Percentiles rank a stretch among this genome's conserved stretches.
Evolutionary conservation across 2,329 filamentous ascomycete genomes (phyloP).

Genomic region (Cladophialophora immunda): DNA sequence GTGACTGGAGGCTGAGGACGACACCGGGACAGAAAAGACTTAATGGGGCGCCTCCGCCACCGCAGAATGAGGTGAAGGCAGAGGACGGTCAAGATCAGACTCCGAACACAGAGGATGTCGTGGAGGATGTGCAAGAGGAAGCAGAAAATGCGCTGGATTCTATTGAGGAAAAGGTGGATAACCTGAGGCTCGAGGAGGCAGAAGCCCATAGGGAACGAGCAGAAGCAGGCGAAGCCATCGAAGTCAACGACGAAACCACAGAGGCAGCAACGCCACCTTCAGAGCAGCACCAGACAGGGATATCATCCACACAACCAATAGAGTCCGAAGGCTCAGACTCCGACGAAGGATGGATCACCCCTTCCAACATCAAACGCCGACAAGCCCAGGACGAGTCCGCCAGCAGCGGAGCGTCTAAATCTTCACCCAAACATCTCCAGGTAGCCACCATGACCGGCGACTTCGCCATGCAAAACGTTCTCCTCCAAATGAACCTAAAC

Average conservation of each 20-base stretch:
- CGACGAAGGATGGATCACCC: conserved; percentile 89
- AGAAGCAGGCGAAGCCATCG: neutral
- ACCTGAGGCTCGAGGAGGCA: conserved; percentile 18
- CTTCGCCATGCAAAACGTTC: conserved; percentile 97
- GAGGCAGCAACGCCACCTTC: conserved; percentile 38
- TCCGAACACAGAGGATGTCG: conserved; percentile 34
- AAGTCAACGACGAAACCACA: conserved; percentile 29
- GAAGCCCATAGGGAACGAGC: neutral
- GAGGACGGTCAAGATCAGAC: conserved; percentile 38
- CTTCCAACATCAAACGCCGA: conserved; percentile 86
- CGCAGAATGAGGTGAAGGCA: conserved; percentile 41
- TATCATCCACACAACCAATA: conserved; percentile 38
- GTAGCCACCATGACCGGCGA: conserved; percentile 94
- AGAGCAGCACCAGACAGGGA: conserved; percentile 38
- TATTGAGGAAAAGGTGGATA: conserved; percentile 20
- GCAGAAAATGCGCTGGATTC: neutral
- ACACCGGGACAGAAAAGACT: conserved; percentile 80
- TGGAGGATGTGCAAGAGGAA: conserved; percentile 33
- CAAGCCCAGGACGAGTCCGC: conserved; percentile 71
- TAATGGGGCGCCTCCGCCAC: conserved; percentile 73
- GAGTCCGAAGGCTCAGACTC: conserved; percentile 48
- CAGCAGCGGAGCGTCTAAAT: conserved; percentile 55
- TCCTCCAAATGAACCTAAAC: conserved; percentile 92
- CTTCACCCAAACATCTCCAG: conserved; percentile 73
- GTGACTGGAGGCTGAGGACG: conserved; percentile 83